These are phyloP conservation scores for Colletotrichum sp. DNA, from an alignment of 2,329 filamentous ascomycete genomes.

Conservation along the genomic window DNA sequence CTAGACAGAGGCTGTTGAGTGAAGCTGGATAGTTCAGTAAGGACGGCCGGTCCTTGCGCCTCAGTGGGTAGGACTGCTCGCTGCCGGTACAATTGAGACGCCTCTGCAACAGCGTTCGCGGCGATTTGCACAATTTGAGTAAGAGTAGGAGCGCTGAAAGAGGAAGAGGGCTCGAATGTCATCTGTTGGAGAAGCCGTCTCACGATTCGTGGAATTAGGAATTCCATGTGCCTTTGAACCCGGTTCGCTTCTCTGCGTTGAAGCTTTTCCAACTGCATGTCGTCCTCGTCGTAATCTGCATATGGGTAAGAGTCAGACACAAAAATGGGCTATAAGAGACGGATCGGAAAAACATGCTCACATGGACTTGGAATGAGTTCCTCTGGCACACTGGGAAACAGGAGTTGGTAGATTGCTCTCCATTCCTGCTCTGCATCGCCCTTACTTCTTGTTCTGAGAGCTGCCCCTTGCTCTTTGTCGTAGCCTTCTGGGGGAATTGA, in stretches of 20 bases:
- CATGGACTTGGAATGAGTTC: background rate
- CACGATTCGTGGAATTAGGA: no score
- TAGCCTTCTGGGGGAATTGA: background rate
- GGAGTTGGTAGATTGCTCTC: accelerated
- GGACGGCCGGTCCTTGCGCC: accelerated
- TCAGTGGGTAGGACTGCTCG: no score
- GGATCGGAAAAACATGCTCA: background rate
- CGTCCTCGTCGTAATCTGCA: background rate
- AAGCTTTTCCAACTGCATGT: background rate
- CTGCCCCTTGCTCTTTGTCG: background rate
- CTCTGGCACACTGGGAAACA: background rate
- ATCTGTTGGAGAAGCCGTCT: no score
- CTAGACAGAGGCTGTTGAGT: background rate
- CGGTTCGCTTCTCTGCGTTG: background rate
- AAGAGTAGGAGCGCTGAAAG: no score
- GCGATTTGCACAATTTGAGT: no score
- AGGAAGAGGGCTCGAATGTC: no score
- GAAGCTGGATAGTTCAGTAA: accelerated
- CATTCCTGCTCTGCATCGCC: background rate
- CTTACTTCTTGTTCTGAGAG: background rate
- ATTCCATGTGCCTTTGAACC: no score
- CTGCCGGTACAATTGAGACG: no score
- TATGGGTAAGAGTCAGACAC: no score
- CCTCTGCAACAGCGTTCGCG: no score
- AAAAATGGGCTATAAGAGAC: no score